These are phyloP conservation scores for Didymosphaeria variabile DNA, from an alignment of 2,329 filamentous ascomycete genomes.

Conservation along the genomic window DNA sequence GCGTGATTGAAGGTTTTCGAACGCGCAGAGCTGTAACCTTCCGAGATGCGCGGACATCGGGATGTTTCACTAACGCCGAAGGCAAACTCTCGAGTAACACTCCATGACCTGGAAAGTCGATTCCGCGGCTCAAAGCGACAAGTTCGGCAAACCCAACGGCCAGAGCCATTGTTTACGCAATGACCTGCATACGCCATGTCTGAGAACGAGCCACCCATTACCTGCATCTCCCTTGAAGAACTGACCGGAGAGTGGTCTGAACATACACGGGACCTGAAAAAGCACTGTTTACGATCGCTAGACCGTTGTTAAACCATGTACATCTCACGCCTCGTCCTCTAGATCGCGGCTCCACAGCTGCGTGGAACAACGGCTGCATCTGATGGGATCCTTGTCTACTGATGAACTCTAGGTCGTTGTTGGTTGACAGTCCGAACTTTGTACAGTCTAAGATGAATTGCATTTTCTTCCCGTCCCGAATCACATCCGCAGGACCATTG, in stretches of 20 bases:
- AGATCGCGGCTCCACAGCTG: conserved; percentile 11
- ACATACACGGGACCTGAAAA: background rate
- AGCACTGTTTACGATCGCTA: conserved; percentile 1
- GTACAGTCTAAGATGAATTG: background rate
- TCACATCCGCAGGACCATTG: conserved; percentile 3
- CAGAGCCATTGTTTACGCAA: background rate
- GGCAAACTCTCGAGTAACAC: background rate
- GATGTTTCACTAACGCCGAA: background rate
- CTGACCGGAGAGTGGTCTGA: background rate
- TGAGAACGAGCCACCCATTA: conserved; percentile 1
- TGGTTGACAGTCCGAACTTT: background rate
- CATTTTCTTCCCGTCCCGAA: background rate
- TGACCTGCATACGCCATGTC: conserved; percentile 9
- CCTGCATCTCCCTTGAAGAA: background rate
- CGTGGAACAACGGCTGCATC: conserved; percentile 7
- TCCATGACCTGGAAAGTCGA: background rate
- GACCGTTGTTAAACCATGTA: conserved; percentile 1
- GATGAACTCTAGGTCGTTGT: background rate
- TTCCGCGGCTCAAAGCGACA: background rate
- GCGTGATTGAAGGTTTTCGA: too few relatives aligned
- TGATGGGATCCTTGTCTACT: conserved; percentile 1
- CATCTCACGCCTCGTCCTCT: background rate
- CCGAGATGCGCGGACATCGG: background rate
- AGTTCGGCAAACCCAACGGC: background rate
- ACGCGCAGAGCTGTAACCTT: too few relatives aligned